phyloP scores from a whole-genome alignment of 176 grass and related monocot genomes.

The Tillandsia fasciculata region DNA sequence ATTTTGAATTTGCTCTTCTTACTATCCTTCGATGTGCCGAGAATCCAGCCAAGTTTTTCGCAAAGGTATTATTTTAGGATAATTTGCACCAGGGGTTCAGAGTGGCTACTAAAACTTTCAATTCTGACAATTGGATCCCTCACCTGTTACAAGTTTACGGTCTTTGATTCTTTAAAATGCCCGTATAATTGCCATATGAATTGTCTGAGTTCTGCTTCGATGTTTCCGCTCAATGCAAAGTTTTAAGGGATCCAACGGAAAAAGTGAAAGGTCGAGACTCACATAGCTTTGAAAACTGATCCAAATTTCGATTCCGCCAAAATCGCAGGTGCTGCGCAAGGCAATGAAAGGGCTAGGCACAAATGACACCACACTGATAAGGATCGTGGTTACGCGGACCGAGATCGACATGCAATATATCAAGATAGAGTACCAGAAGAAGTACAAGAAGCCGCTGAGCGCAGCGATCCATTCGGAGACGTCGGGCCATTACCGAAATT shows the following conservation, averaged over 20 bases:
- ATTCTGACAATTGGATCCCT: not conserved
- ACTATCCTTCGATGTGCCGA: conserved; percentile 85
- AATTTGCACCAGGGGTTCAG: not conserved
- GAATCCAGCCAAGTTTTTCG: conserved; percentile 92
- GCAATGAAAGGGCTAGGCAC: conserved; percentile 91
- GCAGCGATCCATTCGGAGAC: conserved; percentile 85
- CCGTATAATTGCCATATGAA: too few species aligned
- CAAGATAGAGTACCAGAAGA: conserved; percentile 72
- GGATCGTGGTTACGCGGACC: conserved; percentile 69
- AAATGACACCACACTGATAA: conserved; percentile 64
- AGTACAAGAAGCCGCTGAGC: conserved; percentile 55
- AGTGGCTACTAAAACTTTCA: not conserved
- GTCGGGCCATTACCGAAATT: conserved; percentile 69
- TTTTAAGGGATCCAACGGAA: too few species aligned
- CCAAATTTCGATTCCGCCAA: not conserved
- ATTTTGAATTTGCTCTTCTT: conserved; percentile 79
- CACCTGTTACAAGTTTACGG: too few species aligned
- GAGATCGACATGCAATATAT: conserved; percentile 99
- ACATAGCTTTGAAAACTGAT: not conserved
- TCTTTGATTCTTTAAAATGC: too few species aligned
- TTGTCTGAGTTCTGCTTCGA: too few species aligned
- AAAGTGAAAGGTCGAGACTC: too few species aligned
- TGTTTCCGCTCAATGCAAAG: too few species aligned
- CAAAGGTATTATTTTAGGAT: conserved; percentile 46
- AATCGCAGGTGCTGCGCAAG: conserved; percentile 67